These are phyloP conservation scores for Dactylellina parvicollis DNA, from an alignment of 2,329 filamentous ascomycete genomes.

Conservation along the genomic window DNA sequence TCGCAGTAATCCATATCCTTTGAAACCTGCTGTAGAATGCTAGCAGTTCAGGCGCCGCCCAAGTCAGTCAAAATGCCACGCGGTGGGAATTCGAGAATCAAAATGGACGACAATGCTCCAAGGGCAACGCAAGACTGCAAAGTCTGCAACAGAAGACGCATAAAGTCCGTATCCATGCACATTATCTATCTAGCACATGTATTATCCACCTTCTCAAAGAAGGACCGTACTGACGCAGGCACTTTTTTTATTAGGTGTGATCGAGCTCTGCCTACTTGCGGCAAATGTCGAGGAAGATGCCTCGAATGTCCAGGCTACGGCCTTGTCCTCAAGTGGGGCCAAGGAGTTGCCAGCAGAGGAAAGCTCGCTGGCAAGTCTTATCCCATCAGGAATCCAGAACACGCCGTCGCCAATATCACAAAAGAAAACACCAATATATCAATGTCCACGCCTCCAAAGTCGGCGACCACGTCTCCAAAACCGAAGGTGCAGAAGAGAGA, in stretches of 20 bases:
- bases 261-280: constrained; percentile 43
- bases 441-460: constrained; percentile 41
- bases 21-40: constrained; percentile 37
- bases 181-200: no score
- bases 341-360: constrained; percentile 53
- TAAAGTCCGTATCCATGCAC: constrained; percentile 39
- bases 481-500: constrained; percentile 35
- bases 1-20: background rate
- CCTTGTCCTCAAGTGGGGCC: constrained; percentile 53
- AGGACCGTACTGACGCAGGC: background rate
- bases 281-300: constrained; percentile 48
- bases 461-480: constrained; percentile 42
- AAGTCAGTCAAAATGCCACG: constrained; percentile 52
- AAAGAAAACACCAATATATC: constrained; percentile 35
- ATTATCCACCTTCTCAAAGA: background rate
- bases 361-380: constrained; percentile 49
- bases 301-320: constrained; percentile 53
- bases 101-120: constrained; percentile 51
- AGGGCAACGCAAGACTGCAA: constrained; percentile 50
- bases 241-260: constrained; percentile 33
- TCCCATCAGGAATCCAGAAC: constrained; percentile 49
- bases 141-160: constrained; percentile 51
- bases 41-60: constrained; percentile 47
- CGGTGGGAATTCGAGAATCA: constrained; percentile 49
- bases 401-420: constrained; percentile 37